Evolutionary conservation across 2,329 filamentous ascomycete genomes (phyloP).

Genomic region (Akanthomyces lecanii): DNA sequence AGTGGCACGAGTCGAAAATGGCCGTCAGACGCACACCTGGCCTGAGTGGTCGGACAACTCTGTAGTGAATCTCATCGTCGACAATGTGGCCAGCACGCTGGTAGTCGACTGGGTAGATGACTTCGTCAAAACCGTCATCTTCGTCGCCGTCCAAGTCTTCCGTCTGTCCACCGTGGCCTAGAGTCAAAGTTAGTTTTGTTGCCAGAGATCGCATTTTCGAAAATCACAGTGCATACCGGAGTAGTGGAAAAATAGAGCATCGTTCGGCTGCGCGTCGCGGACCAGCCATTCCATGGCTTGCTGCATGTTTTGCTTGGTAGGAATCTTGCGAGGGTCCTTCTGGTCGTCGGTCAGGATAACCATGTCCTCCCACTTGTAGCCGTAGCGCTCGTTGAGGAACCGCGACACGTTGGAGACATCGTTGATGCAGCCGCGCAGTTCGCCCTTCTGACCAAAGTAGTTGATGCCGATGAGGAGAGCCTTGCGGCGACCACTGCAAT

Average conservation of each 20-base stretch:
- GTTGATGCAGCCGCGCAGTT: constrained; percentile 75
- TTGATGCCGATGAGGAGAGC: constrained; percentile 76
- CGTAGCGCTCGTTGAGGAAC: constrained; percentile 64
- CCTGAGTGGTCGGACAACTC: constrained; percentile 71
- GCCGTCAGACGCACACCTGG: constrained; percentile 80
- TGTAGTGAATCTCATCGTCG: constrained; percentile 73
- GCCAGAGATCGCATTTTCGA: background rate
- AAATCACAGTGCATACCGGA: constrained; percentile 45
- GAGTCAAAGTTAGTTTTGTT: background rate
- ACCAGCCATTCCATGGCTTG: constrained; percentile 75
- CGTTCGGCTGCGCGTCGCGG: constrained; percentile 65
- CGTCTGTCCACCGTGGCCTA: constrained; percentile 72
- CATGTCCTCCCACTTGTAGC: constrained; percentile 76
- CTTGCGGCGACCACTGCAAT: constrained; percentile 69
- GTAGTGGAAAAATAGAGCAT: constrained; percentile 74
- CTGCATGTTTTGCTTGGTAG: constrained; percentile 72
- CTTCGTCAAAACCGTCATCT: constrained; percentile 72
- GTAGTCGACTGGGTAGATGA: constrained; percentile 75
- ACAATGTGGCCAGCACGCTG: constrained; percentile 66
- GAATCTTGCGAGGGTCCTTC: constrained; percentile 62
- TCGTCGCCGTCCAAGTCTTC: constrained; percentile 71
- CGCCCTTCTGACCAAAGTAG: constrained; percentile 68
- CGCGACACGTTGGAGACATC: constrained; percentile 72
- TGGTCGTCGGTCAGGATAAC: constrained; percentile 74
- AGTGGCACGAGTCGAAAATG: constrained; percentile 80